Evolutionary conservation across 2,329 filamentous ascomycete genomes (phyloP).

Genomic region (Sarocladiaceae sp.): DNA sequence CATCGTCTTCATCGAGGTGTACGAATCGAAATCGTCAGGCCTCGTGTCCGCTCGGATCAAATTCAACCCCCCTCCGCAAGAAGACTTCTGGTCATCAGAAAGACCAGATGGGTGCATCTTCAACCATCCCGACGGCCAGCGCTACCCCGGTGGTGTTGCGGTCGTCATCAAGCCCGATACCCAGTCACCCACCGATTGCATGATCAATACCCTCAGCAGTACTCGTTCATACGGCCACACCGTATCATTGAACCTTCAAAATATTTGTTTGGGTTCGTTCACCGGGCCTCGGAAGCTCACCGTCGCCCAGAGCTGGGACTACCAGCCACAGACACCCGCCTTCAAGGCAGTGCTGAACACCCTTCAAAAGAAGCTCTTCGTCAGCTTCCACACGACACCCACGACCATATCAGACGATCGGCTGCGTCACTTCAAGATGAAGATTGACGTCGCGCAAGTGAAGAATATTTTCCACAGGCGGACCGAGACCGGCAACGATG

Average conservation of each 20-base stretch:
- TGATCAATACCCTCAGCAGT: constrained; percentile 15
- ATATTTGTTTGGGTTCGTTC: not conserved
- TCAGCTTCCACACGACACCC: constrained; percentile 22
- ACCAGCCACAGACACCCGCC: too few species aligned
- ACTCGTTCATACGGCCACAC: constrained; percentile 22
- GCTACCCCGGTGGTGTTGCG: constrained; percentile 16
- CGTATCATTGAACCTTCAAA: constrained; percentile 33
- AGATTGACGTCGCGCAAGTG: constrained; percentile 40
- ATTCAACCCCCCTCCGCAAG: constrained; percentile 51
- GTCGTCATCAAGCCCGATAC: constrained; percentile 13
- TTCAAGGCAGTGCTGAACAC: constrained; percentile 26
- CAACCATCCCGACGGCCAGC: constrained; percentile 15
- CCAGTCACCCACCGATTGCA: constrained; percentile 11
- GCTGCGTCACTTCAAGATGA: constrained; percentile 30
- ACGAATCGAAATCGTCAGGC: constrained; percentile 21
- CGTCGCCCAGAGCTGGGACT: too few species aligned
- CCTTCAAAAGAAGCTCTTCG: constrained; percentile 20
- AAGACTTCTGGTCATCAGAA: constrained; percentile 41
- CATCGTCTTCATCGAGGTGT: constrained; percentile 49
- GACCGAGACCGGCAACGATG: constrained; percentile 22
- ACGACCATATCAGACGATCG: constrained; percentile 9
- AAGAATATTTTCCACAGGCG: constrained; percentile 31
- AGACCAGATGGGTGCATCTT: constrained; percentile 13
- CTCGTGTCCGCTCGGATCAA: constrained; percentile 36
- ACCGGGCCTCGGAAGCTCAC: too few species aligned